These are phyloP conservation scores for Aspergillus proliferans DNA, from an alignment of 2,329 filamentous ascomycete species.

Conservation along the genomic window DNA sequence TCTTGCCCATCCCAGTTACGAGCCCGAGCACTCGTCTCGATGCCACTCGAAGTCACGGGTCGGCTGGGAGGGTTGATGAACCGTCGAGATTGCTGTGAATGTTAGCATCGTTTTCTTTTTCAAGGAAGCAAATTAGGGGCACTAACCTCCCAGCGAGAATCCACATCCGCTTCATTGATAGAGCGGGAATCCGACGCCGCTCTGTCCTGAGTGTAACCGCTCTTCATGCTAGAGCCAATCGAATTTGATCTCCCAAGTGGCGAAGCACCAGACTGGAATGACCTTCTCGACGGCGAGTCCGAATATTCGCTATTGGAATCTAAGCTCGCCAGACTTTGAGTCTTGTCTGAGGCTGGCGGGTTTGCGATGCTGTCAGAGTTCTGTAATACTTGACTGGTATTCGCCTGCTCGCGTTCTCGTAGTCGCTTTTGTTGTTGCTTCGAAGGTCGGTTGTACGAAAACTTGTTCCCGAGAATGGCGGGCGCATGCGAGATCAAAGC, in stretches of 20 bases:
- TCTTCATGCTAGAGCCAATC: slow-evolving; percentile 25
- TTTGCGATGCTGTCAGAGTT: slow-evolving; percentile 25
- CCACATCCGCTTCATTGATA: slow-evolving; percentile 30
- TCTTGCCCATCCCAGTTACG: slow-evolving; percentile 21
- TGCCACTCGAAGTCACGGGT: slow-evolving; percentile 25
- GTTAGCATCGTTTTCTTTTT: slow-evolving; percentile 10
- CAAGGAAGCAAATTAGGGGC: neutral
- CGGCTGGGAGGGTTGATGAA: slow-evolving; percentile 25
- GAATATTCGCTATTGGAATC: slow-evolving; percentile 36
- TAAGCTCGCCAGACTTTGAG: slow-evolving; percentile 28
- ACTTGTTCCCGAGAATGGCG: slow-evolving; percentile 95
- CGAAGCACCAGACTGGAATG: slow-evolving; percentile 31
- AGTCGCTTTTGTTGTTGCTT: slow-evolving; percentile 72
- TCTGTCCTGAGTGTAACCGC: slow-evolving; percentile 9
- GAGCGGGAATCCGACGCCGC: slow-evolving; percentile 27
- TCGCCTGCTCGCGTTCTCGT: slow-evolving; percentile 81
- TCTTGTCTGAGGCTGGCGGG: slow-evolving; percentile 22
- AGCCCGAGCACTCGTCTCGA: slow-evolving; percentile 17
- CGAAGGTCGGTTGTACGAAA: slow-evolving; percentile 78
- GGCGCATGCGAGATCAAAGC: slow-evolving; percentile 92
- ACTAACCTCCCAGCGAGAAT: slow-evolving; percentile 35
- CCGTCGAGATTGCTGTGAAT: slow-evolving; percentile 26
- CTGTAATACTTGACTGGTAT: slow-evolving; percentile 61
- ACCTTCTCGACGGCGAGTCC: slow-evolving; percentile 30
- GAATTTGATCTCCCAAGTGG: slow-evolving; percentile 32